phyloP scores from a whole-genome alignment of 768 basidiomycete genomes.

The Kwoniella mangroviensis region DNA sequence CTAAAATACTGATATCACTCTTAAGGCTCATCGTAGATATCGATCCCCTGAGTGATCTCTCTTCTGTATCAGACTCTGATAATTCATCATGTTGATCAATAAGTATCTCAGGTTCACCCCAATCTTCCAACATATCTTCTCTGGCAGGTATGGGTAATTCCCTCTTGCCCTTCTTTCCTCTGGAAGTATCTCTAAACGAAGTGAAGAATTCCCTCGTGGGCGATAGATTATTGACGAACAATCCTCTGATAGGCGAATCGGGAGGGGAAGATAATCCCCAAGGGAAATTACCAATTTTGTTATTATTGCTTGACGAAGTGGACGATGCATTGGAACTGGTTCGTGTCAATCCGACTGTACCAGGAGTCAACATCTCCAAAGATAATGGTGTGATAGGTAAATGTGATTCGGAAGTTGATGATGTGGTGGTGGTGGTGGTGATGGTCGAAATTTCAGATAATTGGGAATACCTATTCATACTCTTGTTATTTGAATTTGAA shows the following conservation, averaged over 20 bases:
- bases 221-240: slow-evolving; percentile 8
- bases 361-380: slow-evolving; percentile 8
- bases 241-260: slow-evolving; percentile 12
- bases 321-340: slow-evolving; percentile 5
- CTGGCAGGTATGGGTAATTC: slow-evolving; percentile 2
- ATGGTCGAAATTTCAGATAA: slow-evolving; percentile 8
- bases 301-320: no score
- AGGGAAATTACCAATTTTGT: slow-evolving; percentile 16
- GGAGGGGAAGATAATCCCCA: slow-evolving; percentile 23
- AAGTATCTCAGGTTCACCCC: slow-evolving; percentile 28
- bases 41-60: background rate
- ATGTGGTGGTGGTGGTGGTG: background rate
- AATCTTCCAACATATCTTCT: slow-evolving; percentile 17
- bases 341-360: background rate
- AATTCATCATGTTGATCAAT: slow-evolving; percentile 7
- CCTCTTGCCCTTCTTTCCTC: background rate
- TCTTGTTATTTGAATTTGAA: background rate
- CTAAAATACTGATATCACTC: background rate
- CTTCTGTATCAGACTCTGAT: background rate
- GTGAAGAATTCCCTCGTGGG: slow-evolving; percentile 6
- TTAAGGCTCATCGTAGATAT: slow-evolving; percentile 7
- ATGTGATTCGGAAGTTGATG: background rate
- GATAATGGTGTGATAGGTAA: slow-evolving; percentile 11
- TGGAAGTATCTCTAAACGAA: slow-evolving; percentile 7
- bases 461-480: slow-evolving; percentile 18